Conservation (phyloP, 2,329 filamentous ascomycete genomes). For the Hymenoscyphus albidus region DNA sequence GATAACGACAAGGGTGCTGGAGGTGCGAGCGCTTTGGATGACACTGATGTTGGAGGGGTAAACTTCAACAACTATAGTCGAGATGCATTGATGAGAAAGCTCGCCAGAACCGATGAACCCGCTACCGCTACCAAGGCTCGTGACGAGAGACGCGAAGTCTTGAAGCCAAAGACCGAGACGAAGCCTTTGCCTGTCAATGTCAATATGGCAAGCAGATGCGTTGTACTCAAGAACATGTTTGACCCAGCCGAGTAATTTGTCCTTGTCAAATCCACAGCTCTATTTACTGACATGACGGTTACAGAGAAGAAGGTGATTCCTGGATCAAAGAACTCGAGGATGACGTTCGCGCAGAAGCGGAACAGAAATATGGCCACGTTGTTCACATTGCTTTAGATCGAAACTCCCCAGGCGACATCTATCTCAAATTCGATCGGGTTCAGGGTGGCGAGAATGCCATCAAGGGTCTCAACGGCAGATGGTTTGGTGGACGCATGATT, state of each 20-base stretch:
- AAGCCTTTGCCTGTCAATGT: slow-evolving; percentile 81
- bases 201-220: slow-evolving; percentile 88
- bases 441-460: slow-evolving; percentile 96
- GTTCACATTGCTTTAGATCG: slow-evolving; percentile 95
- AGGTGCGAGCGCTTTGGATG: slow-evolving; percentile 90
- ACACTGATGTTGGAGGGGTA: slow-evolving; percentile 95
- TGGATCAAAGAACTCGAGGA: slow-evolving; percentile 95
- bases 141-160: slow-evolving; percentile 63
- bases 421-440: slow-evolving; percentile 96
- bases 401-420: slow-evolving; percentile 93
- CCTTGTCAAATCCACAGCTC: neutral
- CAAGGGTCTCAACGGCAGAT: slow-evolving; percentile 94
- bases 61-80: slow-evolving; percentile 99
- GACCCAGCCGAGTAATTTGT: slow-evolving; percentile 78
- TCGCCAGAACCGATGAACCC: slow-evolving; percentile 89
- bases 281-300: slow-evolving; percentile 1
- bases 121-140: slow-evolving; percentile 52
- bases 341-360: slow-evolving; percentile 88
- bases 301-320: slow-evolving; percentile 75
- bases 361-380: slow-evolving; percentile 93
- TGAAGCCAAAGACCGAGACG: slow-evolving; percentile 74
- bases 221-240: slow-evolving; percentile 94
- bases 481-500: slow-evolving; percentile 90
- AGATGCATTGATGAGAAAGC: slow-evolving; percentile 97
- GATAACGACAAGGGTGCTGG: slow-evolving; percentile 84